phyloP scores from a whole-genome alignment of 2,329 filamentous ascomycete genomes.

The Huntiella decipiens region DNA sequence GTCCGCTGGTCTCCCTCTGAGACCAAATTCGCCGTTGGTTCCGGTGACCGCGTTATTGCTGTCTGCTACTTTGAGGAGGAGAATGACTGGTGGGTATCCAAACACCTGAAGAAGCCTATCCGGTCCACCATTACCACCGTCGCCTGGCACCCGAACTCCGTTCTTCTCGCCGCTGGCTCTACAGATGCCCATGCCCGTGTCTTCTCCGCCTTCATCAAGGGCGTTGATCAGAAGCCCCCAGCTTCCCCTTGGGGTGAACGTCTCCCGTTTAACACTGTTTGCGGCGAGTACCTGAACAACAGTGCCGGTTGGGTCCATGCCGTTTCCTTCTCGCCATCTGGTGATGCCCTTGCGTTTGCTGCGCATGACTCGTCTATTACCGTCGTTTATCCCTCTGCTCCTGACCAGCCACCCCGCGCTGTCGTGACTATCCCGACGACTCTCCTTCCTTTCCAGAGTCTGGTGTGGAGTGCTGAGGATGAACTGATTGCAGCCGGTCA shows the following conservation, averaged over 20 bases:
- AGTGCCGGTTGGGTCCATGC: conserved; percentile 94
- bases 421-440: conserved; percentile 80
- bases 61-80: conserved; percentile 98
- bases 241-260: conserved; percentile 86
- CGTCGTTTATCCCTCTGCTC: conserved; percentile 80
- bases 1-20: conserved; percentile 95
- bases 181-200: conserved; percentile 93
- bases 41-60: conserved; percentile 84
- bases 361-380: conserved; percentile 94
- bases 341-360: conserved; percentile 81
- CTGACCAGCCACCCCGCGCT: conserved; percentile 79
- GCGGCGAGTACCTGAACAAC: conserved; percentile 89
- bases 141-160: conserved; percentile 93
- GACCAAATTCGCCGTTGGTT: conserved; percentile 93
- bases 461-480: conserved; percentile 79
- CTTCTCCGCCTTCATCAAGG: conserved; percentile 92
- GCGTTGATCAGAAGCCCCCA: conserved; percentile 69
- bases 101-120: conserved; percentile 98
- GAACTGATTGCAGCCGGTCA: conserved; percentile 94
- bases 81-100: conserved; percentile 99
- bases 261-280: conserved; percentile 94
- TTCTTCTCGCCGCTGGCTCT: conserved; percentile 84
- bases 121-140: conserved; percentile 91
- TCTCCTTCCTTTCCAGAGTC: conserved; percentile 74
- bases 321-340: conserved; percentile 80